Base-by-base conservation (phyloP, 108 stramenopile genomes). In the Discostella pseudostelligera region DNA sequence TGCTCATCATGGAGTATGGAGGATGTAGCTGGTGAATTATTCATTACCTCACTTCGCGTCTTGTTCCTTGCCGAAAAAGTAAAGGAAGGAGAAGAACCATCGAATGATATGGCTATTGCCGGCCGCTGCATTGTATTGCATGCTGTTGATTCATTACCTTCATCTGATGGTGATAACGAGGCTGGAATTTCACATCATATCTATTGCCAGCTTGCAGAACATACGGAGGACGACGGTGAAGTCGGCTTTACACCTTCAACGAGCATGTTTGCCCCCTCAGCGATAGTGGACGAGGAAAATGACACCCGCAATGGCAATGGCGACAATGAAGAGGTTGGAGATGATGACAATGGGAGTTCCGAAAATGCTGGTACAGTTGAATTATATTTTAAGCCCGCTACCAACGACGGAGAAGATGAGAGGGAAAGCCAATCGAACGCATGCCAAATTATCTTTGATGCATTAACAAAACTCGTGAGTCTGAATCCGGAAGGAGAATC, bases 61-160 rank as follows among this genome's bases (percentile, higher is more conserved):
- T 37, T 79, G 14, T 79, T 79, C n/a, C 21, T 79, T 47, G 51
- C 72, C 25, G 0, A 21, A 20, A 25, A 19, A 13, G 29, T 35
- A 19, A 29, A 61, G 2, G 40, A 56, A 1, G 39, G 45, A 37
- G 13, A 16, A n/a, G 55, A 66, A 4, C 28, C 29, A 40, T 46
- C 24, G 19, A 39, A 70, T 56, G 89, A 90, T 75, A 29, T 84
- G 14, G 79, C 84, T 9, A 65, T 90, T 39, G 84, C 82, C 54
- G 89, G 81, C 8, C 65, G 75, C 14, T 87, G 86, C 48, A 86
- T 90, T 67, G 75, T 74, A 45, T 58, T 90, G 60, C 89, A 90
- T 70, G 89, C 89, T 56, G 59, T 90, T 43, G 76, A 77, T 55
- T 65, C 69, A 43, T 24, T 40, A 20, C 42, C 62, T 44, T 53